Evolutionary conservation across 495 filamentous ascomycete genomes (phyloP).

Genomic region (Aspergillus incahuasiensis): DNA sequence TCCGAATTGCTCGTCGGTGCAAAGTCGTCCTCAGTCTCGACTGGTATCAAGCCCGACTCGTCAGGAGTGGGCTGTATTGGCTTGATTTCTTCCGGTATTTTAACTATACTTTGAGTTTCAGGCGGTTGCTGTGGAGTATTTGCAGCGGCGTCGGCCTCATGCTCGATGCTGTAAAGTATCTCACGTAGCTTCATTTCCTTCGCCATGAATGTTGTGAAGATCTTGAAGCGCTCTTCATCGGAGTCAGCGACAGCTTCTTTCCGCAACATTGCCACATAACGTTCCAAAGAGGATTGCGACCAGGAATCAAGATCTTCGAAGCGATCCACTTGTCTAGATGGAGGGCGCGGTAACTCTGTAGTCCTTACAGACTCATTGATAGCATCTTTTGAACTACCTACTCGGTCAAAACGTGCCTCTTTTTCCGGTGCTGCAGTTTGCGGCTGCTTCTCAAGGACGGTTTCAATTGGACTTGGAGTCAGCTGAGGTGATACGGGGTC

Average conservation of each 20-base stretch:
- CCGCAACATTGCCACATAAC: constrained; percentile 49
- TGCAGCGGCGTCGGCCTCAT: constrained; percentile 12
- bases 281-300: constrained; percentile 48
- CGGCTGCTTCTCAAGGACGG: constrained; percentile 3
- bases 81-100: constrained; percentile 13
- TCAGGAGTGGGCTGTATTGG: constrained; percentile 8
- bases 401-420: not conserved
- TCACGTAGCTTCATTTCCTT: constrained; percentile 51
- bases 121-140: constrained; percentile 9
- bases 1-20: constrained; percentile 14
- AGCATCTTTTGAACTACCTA: not conserved
- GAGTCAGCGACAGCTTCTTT: constrained; percentile 49
- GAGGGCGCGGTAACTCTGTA: not conserved
- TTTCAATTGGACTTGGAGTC: constrained; percentile 18
- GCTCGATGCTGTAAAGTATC: constrained; percentile 48
- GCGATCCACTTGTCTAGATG: constrained; percentile 28
- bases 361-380: constrained; percentile 4
- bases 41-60: constrained; percentile 37
- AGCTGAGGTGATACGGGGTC: constrained; percentile 3
- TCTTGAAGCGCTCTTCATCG: constrained; percentile 46
- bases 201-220: constrained; percentile 47
- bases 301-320: constrained; percentile 50
- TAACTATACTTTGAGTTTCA: constrained; percentile 5
- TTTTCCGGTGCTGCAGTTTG: constrained; percentile 5
- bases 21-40: constrained; percentile 24